Evolutionary conservation across 768 basidiomycete genomes (phyloP).

Genomic region (Antrodiella citrinella): DNA sequence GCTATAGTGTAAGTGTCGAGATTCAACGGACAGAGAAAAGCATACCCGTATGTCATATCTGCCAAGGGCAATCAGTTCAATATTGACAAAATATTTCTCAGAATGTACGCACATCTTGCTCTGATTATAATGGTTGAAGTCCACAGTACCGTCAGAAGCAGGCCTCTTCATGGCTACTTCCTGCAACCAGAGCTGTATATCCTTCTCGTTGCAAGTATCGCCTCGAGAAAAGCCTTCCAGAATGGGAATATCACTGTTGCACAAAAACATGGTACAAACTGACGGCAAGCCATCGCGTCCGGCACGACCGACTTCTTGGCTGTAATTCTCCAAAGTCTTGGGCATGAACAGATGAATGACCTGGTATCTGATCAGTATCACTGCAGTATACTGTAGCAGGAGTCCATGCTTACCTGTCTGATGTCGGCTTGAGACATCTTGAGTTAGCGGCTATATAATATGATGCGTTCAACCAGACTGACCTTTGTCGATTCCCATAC

Average conservation of each 20-base stretch:
- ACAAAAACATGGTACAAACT: slow-evolving; percentile 37
- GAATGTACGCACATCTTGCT: neutral
- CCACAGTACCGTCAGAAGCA: slow-evolving; percentile 28
- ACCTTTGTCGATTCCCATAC: slow-evolving; percentile 39
- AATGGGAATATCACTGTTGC: slow-evolving; percentile 33
- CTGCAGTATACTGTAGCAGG: neutral
- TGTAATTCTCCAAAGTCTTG: slow-evolving; percentile 39
- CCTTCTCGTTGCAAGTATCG: slow-evolving; percentile 34
- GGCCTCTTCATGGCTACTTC: slow-evolving; percentile 29
- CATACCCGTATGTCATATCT: slow-evolving; percentile 34
- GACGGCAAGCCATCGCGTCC: slow-evolving; percentile 36
- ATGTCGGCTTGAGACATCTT: slow-evolving; percentile 22
- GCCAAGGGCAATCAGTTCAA: neutral
- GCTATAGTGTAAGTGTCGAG: neutral
- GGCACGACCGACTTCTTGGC: slow-evolving; percentile 38
- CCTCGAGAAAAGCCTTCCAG: slow-evolving; percentile 42
- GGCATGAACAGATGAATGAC: slow-evolving; percentile 36
- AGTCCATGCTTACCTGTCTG: slow-evolving; percentile 22
- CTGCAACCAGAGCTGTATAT: slow-evolving; percentile 33
- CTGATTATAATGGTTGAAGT: slow-evolving; percentile 36
- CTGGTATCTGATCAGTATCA: slow-evolving; percentile 15
- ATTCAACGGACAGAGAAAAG: neutral
- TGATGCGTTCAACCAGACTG: slow-evolving; percentile 4
- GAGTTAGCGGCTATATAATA: neutral
- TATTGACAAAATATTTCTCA: neutral